phyloP scores from a whole-genome alignment of 2,329 filamentous ascomycete genomes.

The Curvularia verruculosa region DNA sequence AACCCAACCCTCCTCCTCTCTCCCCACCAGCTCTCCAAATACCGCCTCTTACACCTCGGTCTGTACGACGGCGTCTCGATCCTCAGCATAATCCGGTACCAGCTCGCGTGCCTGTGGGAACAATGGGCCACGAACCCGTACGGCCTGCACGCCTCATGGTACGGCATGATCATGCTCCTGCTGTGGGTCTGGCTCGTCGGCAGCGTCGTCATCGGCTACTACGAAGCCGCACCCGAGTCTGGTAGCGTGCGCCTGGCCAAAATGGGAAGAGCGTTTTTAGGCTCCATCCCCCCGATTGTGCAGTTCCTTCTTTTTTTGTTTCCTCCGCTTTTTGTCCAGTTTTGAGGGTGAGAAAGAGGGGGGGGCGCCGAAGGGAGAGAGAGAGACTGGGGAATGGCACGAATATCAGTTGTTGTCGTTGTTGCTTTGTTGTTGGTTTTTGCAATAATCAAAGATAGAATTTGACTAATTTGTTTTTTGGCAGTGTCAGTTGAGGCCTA shows the following conservation, averaged over 20 bases:
- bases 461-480: too few species aligned
- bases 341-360: background rate
- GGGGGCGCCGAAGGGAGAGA: too few species aligned
- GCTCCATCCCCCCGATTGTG: constrained; percentile 13
- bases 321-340: constrained; percentile 16
- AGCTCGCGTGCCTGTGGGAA: constrained; percentile 5
- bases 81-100: constrained; percentile 3
- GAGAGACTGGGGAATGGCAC: background rate
- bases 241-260: background rate
- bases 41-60: background rate
- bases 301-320: constrained; percentile 19
- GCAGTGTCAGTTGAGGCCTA: background rate
- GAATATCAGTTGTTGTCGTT: too few species aligned
- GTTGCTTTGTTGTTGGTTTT: too few species aligned
- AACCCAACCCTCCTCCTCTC: too few species aligned
- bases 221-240: constrained; percentile 3
- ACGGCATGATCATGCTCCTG: constrained; percentile 10
- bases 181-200: constrained; percentile 13
- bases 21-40: background rate
- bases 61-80: constrained; percentile 11
- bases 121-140: constrained; percentile 15
- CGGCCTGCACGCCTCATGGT: constrained; percentile 9
- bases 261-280: constrained; percentile 13
- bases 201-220: constrained; percentile 10
- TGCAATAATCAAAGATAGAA: too few species aligned